Base-by-base conservation (phyloP, 192 early-diverging fungal species). In the Coemansia sp. region DNA sequence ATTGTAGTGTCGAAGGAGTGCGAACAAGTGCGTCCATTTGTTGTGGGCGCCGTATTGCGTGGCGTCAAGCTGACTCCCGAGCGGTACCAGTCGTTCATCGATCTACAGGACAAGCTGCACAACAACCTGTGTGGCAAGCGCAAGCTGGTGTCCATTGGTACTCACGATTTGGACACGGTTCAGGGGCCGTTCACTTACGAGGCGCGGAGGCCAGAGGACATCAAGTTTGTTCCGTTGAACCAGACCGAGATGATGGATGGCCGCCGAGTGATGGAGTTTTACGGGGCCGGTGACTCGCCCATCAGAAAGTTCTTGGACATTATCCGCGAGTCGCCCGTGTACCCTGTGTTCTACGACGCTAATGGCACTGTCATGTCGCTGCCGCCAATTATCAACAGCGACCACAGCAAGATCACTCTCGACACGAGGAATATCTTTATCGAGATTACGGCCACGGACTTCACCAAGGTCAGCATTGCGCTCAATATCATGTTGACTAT, bases 101-200 rank as follows among this genome's bases (percentile, higher is more conserved):
- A 97, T 62, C 82, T 98, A 43, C 97, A 99, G 79, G 96, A 98
- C 71, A 99, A 97, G 86, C 88, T 99, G 50, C 96, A 99, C 85
- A 89, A 89, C 74, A 99, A 95, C 83, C 89, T 99, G 65, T 95
- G 96, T 87, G 82, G 92, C 69, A 95, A 93, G 82, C 89, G 97
- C 65, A 95, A 90, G 16, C 83, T 99, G 59, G 97, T 94, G 10
- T 91, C 96, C 7, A 97, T 99, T 62, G 96, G 97, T 53, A 99
- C 97, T 14, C 97, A 99, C 63, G 97, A 99, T 76, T 83, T 99
- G 55, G 95, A 96, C 63, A 97, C 95, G 3, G 79, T 99, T 39
- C 70, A 92, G 62, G 94, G 92, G 5, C 96, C 96, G 9, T 98
- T 99, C 87, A 87, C 90, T 11, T 99, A 98, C 76, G 94, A 97